Evolutionary conservation across 371 early-diverging fungal genomes (phyloP), one percentile per base, ranked within the genome.

Genomic region (Vairimorpha necatrix): DNA sequence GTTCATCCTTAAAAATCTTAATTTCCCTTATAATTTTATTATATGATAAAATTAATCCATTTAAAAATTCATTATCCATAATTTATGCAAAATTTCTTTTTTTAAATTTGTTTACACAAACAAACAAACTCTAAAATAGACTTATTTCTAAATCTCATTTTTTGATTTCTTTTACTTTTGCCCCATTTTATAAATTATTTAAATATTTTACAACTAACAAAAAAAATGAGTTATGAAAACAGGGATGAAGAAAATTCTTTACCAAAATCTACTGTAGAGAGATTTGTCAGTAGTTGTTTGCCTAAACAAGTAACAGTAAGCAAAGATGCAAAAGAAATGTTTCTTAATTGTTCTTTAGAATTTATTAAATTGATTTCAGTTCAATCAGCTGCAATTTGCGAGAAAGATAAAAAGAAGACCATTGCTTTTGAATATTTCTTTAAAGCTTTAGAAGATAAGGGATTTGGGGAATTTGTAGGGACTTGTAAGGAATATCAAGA

Each of bases 381-480:
- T 1, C 92, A 93, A 76, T 93, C 98, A 14, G 96, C 96, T 85
- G 93, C 93, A 56, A 89, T 91, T 28, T 96, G 96, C 84, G 96
- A 96, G 82, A 93, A 92, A 78, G 94, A 94, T 72, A 88, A 90
- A 20, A 94, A 93, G 82, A 98, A 96, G 86, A 96, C 96, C 1
- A 96, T 98, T 72, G 91, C 92, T 0, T 92, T 93, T 30, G 95
- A 96, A 76, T 97, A 98, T 84, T 91, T 98, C 3, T 87, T 94
- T 38, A 79, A 89, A 4, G 93, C 97, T 3, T 85, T 96, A 47
- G 88, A 90, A 83, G 84, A 88, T 13, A 88, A 94, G 24, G 96
- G 95, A 0, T 96, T 94, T 85, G 94, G 91, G 39, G 90, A 89
- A 28, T 96, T 93, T 82, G 87, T 94, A 2, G 86, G 87, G 39